Conservation (phyloP, 345 rosid genomes). For the Salix brachista region DNA sequence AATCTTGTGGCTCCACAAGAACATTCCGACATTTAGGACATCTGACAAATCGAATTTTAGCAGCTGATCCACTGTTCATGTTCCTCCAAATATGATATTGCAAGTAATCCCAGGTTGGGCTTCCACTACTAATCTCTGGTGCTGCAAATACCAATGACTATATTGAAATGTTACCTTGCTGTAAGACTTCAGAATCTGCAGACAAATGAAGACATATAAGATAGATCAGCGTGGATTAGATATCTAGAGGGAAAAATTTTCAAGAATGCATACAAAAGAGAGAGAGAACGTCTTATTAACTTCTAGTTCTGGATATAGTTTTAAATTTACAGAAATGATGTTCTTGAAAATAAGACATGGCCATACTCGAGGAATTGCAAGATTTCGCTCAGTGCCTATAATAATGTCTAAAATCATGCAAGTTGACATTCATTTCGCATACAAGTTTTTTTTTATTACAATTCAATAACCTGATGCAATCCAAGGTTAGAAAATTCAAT, state of each 20-base stretch:
- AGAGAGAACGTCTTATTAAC: not conserved
- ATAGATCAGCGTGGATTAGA: not conserved
- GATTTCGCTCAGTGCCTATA: too few relatives aligned
- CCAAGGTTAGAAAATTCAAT: not conserved
- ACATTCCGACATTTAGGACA: slow-evolving; percentile 61
- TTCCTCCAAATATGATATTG: slow-evolving; percentile 6
- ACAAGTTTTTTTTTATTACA: not conserved
- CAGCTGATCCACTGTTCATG: slow-evolving; percentile 33
- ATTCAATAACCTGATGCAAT: not conserved
- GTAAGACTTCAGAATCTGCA: not conserved
- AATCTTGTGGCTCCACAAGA: slow-evolving; percentile 55
- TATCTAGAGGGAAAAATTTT: not conserved
- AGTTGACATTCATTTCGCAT: not conserved
- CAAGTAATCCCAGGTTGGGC: not conserved
- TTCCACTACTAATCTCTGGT: not conserved
- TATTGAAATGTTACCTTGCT: not conserved
- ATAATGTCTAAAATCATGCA: not conserved
- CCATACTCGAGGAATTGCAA: too few relatives aligned
- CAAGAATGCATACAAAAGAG: not conserved
- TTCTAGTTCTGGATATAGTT: not conserved
- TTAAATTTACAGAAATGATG: not conserved
- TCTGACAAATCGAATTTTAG: slow-evolving; percentile 52
- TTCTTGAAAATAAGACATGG: not conserved
- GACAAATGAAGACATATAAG: not conserved
- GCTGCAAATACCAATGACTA: not conserved